These are phyloP conservation scores for Gilbertella persicaria DNA, from an alignment of 371 early-diverging fungal species.

Conservation along the genomic window DNA sequence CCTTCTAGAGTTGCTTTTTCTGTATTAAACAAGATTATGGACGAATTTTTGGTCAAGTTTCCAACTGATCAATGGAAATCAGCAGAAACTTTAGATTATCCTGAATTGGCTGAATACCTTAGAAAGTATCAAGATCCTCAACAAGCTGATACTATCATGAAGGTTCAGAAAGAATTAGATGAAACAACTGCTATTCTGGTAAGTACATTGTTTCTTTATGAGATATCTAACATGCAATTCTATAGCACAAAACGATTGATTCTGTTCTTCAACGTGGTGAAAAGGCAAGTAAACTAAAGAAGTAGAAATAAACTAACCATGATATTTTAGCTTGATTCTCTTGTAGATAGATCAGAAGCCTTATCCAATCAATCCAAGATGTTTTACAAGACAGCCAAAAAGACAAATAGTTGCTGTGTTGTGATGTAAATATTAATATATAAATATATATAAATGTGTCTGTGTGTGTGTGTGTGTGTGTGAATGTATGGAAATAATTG, in stretches of 20 bases:
- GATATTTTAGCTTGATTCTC: conserved; percentile 71
- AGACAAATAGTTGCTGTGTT: conserved; percentile 93
- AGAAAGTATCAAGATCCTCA: conserved; percentile 90
- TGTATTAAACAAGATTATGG: conserved; percentile 81
- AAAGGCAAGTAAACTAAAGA: no score
- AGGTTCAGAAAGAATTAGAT: conserved; percentile 97
- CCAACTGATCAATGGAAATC: conserved; percentile 62
- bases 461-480: no score
- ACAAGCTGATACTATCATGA: conserved; percentile 91
- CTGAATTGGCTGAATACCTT: conserved; percentile 76
- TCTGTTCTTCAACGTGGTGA: conserved; percentile 95
- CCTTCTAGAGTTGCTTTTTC: conserved; percentile 92
- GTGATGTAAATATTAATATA: conserved; percentile 37
- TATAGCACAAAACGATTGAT: conserved; percentile 95
- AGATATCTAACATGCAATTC: neutral
- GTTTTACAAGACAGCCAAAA: conserved; percentile 98
- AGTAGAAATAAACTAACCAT: neutral
- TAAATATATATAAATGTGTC: no score
- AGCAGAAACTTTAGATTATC: conserved; percentile 53
- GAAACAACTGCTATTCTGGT: conserved; percentile 96
- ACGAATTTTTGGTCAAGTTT: conserved; percentile 82
- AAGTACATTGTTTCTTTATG: conserved; percentile 17
- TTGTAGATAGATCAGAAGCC: conserved; percentile 90
- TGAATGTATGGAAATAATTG: no score
- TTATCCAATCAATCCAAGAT: conserved; percentile 92